A percentile compares a stretch with the other conserved stretches of the same genome.
These are phyloP conservation scores for Tetracladium maxilliforme DNA, from an alignment of 2,329 filamentous ascomycete genomes.

Conservation along the genomic window DNA sequence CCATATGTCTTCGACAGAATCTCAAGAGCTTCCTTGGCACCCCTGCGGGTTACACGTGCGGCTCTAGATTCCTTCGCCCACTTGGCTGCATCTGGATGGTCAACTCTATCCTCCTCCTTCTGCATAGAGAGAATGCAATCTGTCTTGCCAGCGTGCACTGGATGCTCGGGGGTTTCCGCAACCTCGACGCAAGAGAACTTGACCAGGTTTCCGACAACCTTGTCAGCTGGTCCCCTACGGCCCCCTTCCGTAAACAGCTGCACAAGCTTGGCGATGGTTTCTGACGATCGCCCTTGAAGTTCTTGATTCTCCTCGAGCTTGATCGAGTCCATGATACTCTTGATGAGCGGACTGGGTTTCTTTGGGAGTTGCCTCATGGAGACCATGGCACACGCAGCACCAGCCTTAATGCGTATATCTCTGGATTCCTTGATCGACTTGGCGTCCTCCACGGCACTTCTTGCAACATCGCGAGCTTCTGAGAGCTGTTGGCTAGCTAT, in stretches of 20 bases:
- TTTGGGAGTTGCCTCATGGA: constrained; percentile 81
- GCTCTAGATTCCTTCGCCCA: constrained; percentile 83
- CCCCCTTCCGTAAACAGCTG: constrained; percentile 69
- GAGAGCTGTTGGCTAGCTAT: constrained; percentile 67
- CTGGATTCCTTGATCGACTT: constrained; percentile 64
- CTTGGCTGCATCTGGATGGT: constrained; percentile 79
- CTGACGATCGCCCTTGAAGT: constrained; percentile 74
- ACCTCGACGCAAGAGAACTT: constrained; percentile 98
- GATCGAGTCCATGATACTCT: constrained; percentile 95
- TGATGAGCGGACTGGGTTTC: constrained; percentile 86
- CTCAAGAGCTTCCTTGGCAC: constrained; percentile 87
- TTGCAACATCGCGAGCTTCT: constrained; percentile 59
- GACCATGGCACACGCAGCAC: constrained; percentile 75
- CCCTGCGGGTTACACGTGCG: constrained; percentile 78
- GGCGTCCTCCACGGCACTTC: constrained; percentile 65
- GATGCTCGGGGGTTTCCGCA: constrained; percentile 91
- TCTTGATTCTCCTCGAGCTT: constrained; percentile 88
- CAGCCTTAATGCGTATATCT: constrained; percentile 75
- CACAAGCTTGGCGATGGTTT: constrained; percentile 74
- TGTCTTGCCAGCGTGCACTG: constrained; percentile 64
- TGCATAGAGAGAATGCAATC: constrained; percentile 81
- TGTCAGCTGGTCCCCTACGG: constrained; percentile 77
- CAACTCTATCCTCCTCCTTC: constrained; percentile 91
- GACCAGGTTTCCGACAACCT: constrained; percentile 87
- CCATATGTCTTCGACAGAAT: constrained; percentile 74